These are phyloP conservation scores for Diutina sp. DNA, from an alignment of 1,139 yeast genomes.

Conservation along the genomic window DNA sequence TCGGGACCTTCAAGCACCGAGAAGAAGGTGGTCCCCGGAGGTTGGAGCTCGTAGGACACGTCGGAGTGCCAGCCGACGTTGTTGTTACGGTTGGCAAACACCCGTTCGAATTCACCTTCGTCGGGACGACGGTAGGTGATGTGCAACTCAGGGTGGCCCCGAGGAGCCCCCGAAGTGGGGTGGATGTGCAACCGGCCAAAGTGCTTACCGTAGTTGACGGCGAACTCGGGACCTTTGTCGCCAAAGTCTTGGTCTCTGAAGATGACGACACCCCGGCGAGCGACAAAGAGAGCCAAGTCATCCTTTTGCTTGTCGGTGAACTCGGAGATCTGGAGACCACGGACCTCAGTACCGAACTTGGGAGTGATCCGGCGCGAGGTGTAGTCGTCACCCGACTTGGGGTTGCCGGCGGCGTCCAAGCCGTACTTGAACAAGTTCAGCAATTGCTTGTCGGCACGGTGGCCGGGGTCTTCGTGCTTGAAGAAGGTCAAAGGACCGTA, in stretches of 20 bases:
- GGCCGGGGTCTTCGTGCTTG: conserved; percentile 40
- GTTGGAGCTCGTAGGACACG: conserved; percentile 57
- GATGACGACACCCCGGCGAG: conserved; percentile 56
- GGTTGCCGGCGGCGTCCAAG: conserved; percentile 5
- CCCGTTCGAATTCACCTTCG: conserved; percentile 11
- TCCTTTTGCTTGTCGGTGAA: conserved; percentile 41
- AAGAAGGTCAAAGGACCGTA: conserved; percentile 34
- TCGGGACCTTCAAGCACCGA: conserved; percentile 49
- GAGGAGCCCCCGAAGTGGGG: conserved; percentile 63
- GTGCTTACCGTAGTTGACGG: conserved; percentile 43
- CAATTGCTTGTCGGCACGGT: conserved; percentile 42
- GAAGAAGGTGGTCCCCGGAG: conserved; percentile 56
- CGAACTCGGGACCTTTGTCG: conserved; percentile 39
- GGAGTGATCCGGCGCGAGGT: conserved; percentile 32
- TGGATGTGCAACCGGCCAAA: conserved; percentile 64
- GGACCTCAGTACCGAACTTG: conserved; percentile 51
- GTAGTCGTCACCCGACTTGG: not conserved
- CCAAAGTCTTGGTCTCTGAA: conserved; percentile 58
- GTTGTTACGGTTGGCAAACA: conserved; percentile 21
- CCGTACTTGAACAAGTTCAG: conserved; percentile 33
- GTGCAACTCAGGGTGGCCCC: conserved; percentile 45
- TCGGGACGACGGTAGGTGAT: conserved; percentile 44
- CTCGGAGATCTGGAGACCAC: conserved; percentile 45
- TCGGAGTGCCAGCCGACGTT: conserved; percentile 47
- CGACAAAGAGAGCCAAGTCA: conserved; percentile 52